A percentile compares a stretch with the other conserved stretches of the same genome.
phyloP scores from a whole-genome alignment of 2,329 filamentous ascomycete genomes.

The Pseudogymnoascus sp. region DNA sequence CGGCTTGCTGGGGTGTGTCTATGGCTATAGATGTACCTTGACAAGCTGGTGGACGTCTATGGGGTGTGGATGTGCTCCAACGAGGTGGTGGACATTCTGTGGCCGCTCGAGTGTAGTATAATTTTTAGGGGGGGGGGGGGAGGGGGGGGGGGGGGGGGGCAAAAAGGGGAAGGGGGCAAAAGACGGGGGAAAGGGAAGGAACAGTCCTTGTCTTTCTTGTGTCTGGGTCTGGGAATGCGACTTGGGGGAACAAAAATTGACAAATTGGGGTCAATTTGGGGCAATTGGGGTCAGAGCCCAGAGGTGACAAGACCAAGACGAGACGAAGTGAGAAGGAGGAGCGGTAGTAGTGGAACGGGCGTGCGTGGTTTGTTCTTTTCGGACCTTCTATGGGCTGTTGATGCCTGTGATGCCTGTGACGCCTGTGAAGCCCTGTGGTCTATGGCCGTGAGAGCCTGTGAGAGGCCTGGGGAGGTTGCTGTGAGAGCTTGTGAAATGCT shows the following conservation, averaged over 20 bases:
- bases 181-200: background rate
- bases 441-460: background rate
- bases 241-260: background rate
- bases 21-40: no score
- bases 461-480: background rate
- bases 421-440: background rate
- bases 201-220: background rate
- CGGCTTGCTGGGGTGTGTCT: no score
- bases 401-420: background rate
- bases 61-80: no score
- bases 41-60: no score
- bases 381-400: background rate
- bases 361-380: background rate
- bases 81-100: no score
- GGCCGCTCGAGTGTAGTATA: no score
- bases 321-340: background rate
- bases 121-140: no score
- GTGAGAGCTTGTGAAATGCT: conserved; percentile 1
- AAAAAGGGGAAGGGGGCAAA: background rate
- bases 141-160: background rate
- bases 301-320: background rate
- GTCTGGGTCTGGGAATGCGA: no score
- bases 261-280: background rate
- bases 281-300: background rate
- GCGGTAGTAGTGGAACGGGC: background rate